Evolutionary conservation across 176 grass and related monocot species (phyloP), one percentile per base, ranked within the genome.

Genomic region (Ensete ventricosum): DNA sequence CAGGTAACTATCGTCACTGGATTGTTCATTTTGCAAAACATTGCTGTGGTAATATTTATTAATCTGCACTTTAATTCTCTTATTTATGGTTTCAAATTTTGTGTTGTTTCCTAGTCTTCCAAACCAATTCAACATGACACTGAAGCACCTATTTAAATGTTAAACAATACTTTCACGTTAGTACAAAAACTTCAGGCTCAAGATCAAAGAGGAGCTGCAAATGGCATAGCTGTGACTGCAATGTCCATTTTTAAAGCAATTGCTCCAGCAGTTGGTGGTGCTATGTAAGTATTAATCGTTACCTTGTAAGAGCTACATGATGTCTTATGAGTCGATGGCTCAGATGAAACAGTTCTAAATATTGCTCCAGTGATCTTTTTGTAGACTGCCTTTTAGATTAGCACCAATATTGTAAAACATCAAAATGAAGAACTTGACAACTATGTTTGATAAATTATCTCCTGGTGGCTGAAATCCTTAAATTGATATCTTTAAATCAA

Each of bases 191-290:
- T 17, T 17, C 82, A 96, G 86, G 12, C 63, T 57, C 92, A 89
- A 81, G 72, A 92, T 25, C 89, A 96, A 73, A 85, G 93, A 86
- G 87, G 87, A 73, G 82, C 82, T 1, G 89, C 89, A 75, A 96
- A 96, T 82, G 84, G 89, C n/a, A 66, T 87, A 60, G 26, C 89
- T 1, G 78, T 85, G 70, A 89, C 83, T 11, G 79, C 50, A 34
- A 82, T 92, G 81, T 92, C 93, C 11, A 51, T 96, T 71, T 92
- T 89, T 79, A 96, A 92, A 75, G 78, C 93, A 24, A 5, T 84
- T 77, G 89, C 85, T 79, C 93, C 89, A 67, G 74, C 86, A 75
- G 89, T 76, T 43, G 83, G 76, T 62, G 93, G 93, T 24, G 54
- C 14, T 34, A 2, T 96, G 92, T 96, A 76, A 92, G 92, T 92